These are phyloP conservation scores for Macrolepiota dolichaula DNA, from an alignment of 768 basidiomycete species.

Conservation along the genomic window DNA sequence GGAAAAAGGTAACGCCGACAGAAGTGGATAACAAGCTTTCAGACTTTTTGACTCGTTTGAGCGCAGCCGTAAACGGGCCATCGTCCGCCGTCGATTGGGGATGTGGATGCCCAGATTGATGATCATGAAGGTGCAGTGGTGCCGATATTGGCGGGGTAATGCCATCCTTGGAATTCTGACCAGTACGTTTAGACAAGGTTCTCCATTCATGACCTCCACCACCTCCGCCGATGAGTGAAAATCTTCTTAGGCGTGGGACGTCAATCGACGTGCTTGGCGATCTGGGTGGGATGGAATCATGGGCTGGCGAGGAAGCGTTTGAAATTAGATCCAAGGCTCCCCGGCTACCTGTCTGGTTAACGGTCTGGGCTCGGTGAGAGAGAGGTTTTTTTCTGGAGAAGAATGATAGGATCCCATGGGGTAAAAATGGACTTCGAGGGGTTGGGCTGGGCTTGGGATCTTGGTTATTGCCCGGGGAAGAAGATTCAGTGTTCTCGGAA, in stretches of 20 bases:
- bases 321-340: slow-evolving; percentile 38
- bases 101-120: background rate
- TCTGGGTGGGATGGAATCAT: background rate
- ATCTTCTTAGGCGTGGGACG: background rate
- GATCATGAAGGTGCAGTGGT: no score
- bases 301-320: background rate
- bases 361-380: slow-evolving; percentile 20
- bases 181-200: background rate
- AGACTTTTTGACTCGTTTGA: slow-evolving; percentile 38
- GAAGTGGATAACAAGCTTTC: slow-evolving; percentile 50
- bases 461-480: background rate
- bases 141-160: no score
- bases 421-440: slow-evolving; percentile 29
- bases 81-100: slow-evolving; percentile 16
- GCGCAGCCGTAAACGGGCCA: slow-evolving; percentile 33
- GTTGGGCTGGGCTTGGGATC: background rate
- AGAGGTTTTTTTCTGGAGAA: slow-evolving; percentile 25
- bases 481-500: background rate
- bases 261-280: background rate
- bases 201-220: background rate
- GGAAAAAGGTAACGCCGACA: slow-evolving; percentile 41
- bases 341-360: slow-evolving; percentile 22
- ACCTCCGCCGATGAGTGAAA: background rate
- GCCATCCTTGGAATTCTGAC: slow-evolving; percentile 10
- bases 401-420: slow-evolving; percentile 38